Evolutionary conservation across 1,284 basidiomycete species (phyloP), one percentile per base, ranked within the genome.

Genomic region (Butyriboletus appendiculatus): DNA sequence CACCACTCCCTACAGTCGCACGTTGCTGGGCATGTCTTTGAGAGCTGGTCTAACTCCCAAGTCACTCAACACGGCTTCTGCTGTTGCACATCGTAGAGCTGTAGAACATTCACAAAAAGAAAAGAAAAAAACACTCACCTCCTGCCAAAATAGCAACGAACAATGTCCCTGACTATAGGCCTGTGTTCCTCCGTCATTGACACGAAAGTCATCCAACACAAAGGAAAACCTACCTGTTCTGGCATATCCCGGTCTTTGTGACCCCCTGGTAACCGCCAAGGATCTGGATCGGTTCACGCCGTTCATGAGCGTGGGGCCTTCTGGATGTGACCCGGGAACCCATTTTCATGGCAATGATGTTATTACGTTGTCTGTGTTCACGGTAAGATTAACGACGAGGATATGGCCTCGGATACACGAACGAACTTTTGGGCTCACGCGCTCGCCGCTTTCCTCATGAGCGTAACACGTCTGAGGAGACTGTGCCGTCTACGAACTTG

Each of bases 331-430:
- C 0, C 85, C 85, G 12, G 84, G 84, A 24, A 4, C 93, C 93
- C 60, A 95, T 73, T 42, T 90, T 82, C 92, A 95, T 94, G 11
- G 88, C 87, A 64, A 89, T 81, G 45, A 93, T 4, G 4, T 22
- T 67, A 59, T 90, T 84, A 55, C 80, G 63, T 60, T 79, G 79
- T 2, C 78, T 81, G 45, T 20, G 39, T 28, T 45, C 46, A 28
- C 11, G 30, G 30, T 34, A 32, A 30, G 15, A 30, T 24, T 6
- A 35, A 43, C 22, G 14, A n/a, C n/a, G n/a, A n/a, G n/a, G n/a
- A 6, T 24, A 14, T 3, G n/a, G n/a, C 11, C 15, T 15, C 26
- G 10, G 24, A 49, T 30, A 44, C 11, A 69, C 76, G 37, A 59
- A 80, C 77, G 77, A 5, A 79, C 78, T 38, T 62, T 60, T 54